Conservation (phyloP, 768 basidiomycete genomes). For the Podaxis sp. region DNA sequence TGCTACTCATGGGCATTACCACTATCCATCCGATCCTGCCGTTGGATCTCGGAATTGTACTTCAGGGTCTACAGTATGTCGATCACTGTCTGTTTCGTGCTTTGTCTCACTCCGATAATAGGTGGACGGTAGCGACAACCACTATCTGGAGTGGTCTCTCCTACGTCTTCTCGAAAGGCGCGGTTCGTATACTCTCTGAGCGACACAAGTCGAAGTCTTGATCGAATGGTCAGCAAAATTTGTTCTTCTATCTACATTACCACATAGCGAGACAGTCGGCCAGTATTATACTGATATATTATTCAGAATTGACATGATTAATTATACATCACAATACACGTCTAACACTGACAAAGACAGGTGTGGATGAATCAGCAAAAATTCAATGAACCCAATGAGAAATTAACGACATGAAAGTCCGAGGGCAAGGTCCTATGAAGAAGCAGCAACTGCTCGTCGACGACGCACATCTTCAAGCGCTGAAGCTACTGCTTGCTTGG, state of each 20-base stretch:
- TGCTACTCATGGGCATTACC: constrained; percentile 86
- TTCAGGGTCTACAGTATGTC: constrained; percentile 77
- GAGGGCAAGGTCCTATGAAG: constrained; percentile 4
- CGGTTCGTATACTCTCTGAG: constrained; percentile 54
- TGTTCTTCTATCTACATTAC: too few species aligned
- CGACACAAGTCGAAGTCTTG: constrained; percentile 3
- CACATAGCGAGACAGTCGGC: too few species aligned
- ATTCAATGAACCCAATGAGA: neutral
- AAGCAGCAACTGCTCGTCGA: constrained; percentile 34
- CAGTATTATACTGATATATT: constrained; percentile 11
- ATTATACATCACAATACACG: constrained; percentile 20
- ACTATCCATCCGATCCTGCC: constrained; percentile 82
- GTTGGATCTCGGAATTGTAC: constrained; percentile 46
- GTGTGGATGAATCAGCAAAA: constrained; percentile 11
- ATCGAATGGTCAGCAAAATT: neutral
- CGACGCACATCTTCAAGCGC: constrained; percentile 73
- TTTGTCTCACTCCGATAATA: constrained; percentile 28
- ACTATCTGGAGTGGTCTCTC: constrained; percentile 91
- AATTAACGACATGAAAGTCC: constrained; percentile 1
- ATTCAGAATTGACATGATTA: constrained; percentile 13
- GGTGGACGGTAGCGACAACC: constrained; percentile 84
- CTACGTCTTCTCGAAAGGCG: constrained; percentile 74
- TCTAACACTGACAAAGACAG: neutral
- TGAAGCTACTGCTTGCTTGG: constrained; percentile 58
- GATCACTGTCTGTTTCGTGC: neutral